These are phyloP conservation scores for Candida ulmi DNA, from an alignment of 805 yeast species.

Conservation along the genomic window DNA sequence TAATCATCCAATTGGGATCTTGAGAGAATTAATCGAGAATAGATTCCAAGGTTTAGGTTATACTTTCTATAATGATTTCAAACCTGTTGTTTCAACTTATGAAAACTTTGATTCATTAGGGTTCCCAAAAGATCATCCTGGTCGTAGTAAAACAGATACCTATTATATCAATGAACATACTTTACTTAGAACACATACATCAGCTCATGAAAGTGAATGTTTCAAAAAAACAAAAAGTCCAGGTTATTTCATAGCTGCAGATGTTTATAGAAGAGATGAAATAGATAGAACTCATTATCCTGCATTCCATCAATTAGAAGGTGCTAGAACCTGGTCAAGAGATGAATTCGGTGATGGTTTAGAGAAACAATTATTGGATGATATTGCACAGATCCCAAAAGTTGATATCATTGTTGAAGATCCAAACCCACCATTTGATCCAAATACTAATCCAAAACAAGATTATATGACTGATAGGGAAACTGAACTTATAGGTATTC, in stretches of 20 bases:
- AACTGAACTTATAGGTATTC: constrained; percentile 62
- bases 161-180: constrained; percentile 75
- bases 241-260: constrained; percentile 91
- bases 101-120: constrained; percentile 92
- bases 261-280: constrained; percentile 93
- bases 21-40: constrained; percentile 65
- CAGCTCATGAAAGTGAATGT: constrained; percentile 93
- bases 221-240: constrained; percentile 62
- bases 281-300: constrained; percentile 96
- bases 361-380: constrained; percentile 42
- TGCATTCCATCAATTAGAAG: constrained; percentile 97
- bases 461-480: constrained; percentile 65
- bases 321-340: constrained; percentile 81
- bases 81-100: constrained; percentile 74
- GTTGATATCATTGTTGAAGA: constrained; percentile 76
- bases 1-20: constrained; percentile 86
- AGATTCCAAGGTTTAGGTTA: constrained; percentile 63
- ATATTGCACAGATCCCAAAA: constrained; percentile 59
- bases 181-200: constrained; percentile 86
- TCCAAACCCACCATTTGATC: constrained; percentile 48
- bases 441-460: constrained; percentile 72
- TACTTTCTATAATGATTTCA: constrained; percentile 73
- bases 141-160: constrained; percentile 88
- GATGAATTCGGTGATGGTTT: constrained; percentile 31
- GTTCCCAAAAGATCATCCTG: constrained; percentile 89